Percentiles rank a stretch among this genome's conserved stretches.
These are phyloP conservation scores for Adansonia gregorii DNA, from an alignment of 441 rosid genomes.

Conservation along the genomic window DNA sequence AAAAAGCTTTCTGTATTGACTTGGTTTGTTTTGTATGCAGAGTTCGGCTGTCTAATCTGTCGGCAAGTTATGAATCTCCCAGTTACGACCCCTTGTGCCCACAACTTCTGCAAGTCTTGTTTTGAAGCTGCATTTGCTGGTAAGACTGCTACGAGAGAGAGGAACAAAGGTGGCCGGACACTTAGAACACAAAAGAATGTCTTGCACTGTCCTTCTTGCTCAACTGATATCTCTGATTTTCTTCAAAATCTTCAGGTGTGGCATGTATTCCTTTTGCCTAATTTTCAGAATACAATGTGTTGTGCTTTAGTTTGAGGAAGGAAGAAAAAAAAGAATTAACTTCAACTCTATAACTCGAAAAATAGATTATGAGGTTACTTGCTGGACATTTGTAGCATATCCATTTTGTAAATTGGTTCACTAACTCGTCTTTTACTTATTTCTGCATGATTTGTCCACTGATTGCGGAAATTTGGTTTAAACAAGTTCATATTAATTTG, in stretches of 20 bases:
- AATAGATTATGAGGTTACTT: neutral
- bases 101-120: slow-evolving; percentile 64
- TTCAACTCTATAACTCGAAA: neutral
- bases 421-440: neutral
- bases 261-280: neutral
- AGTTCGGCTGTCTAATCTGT: slow-evolving; percentile 53
- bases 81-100: slow-evolving; percentile 65
- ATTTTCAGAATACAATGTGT: neutral
- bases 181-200: slow-evolving; percentile 53
- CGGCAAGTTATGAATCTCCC: slow-evolving; percentile 53
- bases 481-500: neutral
- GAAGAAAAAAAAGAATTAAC: neutral
- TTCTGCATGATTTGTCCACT: neutral
- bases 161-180: slow-evolving; percentile 47
- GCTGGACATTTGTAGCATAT: neutral
- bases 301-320: neutral
- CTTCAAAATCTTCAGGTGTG: slow-evolving; percentile 47
- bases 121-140: slow-evolving; percentile 56
- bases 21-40: slow-evolving; percentile 41
- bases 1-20: neutral
- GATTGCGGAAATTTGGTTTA: neutral
- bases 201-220: slow-evolving; percentile 58
- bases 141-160: slow-evolving; percentile 44
- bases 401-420: neutral
- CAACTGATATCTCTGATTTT: slow-evolving; percentile 57